phyloP scores from a whole-genome alignment of 2,329 filamentous ascomycete genomes.

The Fonsecaea erecta region DNA sequence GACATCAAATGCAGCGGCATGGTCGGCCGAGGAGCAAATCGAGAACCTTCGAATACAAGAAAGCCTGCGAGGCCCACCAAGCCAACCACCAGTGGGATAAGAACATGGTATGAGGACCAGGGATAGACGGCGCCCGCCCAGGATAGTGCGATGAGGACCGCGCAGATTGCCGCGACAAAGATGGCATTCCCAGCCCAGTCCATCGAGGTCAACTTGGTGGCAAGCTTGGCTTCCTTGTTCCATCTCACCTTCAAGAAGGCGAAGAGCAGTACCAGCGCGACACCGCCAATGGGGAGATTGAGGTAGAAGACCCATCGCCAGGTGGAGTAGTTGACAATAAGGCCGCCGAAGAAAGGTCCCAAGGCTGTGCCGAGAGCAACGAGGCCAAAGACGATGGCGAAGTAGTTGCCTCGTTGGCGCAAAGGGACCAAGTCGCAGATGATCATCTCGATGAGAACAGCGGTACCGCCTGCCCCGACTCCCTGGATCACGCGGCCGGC shows the following conservation, averaged over 20 bases:
- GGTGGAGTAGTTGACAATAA: conserved; percentile 42
- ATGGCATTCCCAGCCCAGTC: conserved; percentile 52
- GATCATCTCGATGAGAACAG: conserved; percentile 53
- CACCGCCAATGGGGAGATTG: conserved; percentile 45
- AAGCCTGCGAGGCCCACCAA: conserved; percentile 40
- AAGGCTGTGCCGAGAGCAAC: conserved; percentile 41
- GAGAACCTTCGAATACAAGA: conserved; percentile 47
- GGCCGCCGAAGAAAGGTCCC: conserved; percentile 48
- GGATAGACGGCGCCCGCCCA: conserved; percentile 49
- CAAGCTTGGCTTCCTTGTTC: conserved; percentile 40
- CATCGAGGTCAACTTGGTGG: conserved; percentile 37
- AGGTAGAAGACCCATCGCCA: conserved; percentile 49
- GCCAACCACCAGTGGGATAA: conserved; percentile 48
- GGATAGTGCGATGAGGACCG: conserved; percentile 49
- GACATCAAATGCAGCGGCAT: conserved; percentile 46
- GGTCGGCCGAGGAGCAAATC: conserved; percentile 43
- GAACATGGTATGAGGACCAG: conserved; percentile 47
- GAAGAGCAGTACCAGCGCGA: conserved; percentile 36
- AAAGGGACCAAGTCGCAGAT: conserved; percentile 54
- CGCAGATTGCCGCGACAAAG: conserved; percentile 45
- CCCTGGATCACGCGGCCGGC: conserved; percentile 54
- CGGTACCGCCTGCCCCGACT: conserved; percentile 53
- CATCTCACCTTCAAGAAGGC: conserved; percentile 42
- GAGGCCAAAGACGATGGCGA: conserved; percentile 40
- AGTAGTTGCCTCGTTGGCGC: conserved; percentile 42